These are phyloP conservation scores for Serendipita sp. DNA, from an alignment of 1,284 basidiomycete genomes.

Conservation along the genomic window DNA sequence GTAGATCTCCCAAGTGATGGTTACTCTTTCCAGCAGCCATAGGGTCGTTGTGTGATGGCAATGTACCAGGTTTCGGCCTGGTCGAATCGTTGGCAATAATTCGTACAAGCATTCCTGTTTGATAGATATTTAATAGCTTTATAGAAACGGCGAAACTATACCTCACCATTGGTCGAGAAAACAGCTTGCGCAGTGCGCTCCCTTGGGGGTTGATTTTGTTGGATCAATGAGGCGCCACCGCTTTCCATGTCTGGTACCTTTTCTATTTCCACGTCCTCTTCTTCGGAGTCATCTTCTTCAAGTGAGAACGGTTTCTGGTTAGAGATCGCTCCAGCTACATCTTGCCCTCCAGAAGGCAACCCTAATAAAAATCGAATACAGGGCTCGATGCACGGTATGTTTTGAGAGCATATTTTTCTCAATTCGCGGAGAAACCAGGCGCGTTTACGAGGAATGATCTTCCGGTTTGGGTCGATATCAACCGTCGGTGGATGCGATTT, in stretches of 20 bases:
- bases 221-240: background rate
- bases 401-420: conserved; percentile 50
- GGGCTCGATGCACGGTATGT: conserved; percentile 66
- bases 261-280: conserved; percentile 1
- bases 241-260: conserved; percentile 1
- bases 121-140: background rate
- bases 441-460: conserved; percentile 62
- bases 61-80: background rate
- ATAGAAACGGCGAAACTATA: background rate
- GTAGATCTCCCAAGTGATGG: background rate
- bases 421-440: conserved; percentile 65
- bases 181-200: conserved; percentile 1
- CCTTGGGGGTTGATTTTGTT: conserved; percentile 6
- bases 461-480: conserved; percentile 69
- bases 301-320: background rate
- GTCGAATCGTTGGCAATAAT: background rate
- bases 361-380: conserved; percentile 72
- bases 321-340: background rate
- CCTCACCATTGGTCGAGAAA: background rate
- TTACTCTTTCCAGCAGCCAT: background rate
- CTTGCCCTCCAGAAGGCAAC: conserved; percentile 23
- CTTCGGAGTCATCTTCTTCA: background rate
- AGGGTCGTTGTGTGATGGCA: background rate
- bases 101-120: background rate
- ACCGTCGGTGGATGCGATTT: conserved; percentile 43